Evolutionary conservation across 2,329 filamentous ascomycete genomes (phyloP).

Genomic region (Conoideocrella luteorostrata): DNA sequence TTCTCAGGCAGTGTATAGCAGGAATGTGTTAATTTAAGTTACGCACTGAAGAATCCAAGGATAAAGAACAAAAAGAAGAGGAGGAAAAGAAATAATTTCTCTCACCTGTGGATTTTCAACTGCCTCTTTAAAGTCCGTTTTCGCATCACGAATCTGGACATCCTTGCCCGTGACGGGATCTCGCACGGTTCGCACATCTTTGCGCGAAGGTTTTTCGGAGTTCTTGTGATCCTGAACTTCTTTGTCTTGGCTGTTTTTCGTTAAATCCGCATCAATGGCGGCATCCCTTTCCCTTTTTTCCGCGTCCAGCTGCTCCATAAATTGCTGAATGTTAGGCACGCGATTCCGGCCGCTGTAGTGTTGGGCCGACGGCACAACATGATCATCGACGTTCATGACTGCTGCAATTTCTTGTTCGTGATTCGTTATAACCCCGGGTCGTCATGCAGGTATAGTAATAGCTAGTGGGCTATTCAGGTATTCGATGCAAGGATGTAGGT

Average conservation of each 20-base stretch:
- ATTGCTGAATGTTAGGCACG: constrained; percentile 81
- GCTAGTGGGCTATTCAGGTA: too few relatives aligned
- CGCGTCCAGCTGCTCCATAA: constrained; percentile 69
- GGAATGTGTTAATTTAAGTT: too few relatives aligned
- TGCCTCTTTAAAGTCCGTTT: constrained; percentile 59
- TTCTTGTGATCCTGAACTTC: constrained; percentile 39
- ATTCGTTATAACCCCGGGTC: neutral
- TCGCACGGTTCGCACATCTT: constrained; percentile 64
- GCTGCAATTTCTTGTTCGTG: neutral
- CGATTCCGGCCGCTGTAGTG: constrained; percentile 81
- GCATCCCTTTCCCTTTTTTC: constrained; percentile 73
- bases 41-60: too few relatives aligned
- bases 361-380: constrained; percentile 43
- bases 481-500: neutral
- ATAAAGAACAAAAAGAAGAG: too few relatives aligned
- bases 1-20: too few relatives aligned
- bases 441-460: neutral
- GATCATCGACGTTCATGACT: constrained; percentile 33
- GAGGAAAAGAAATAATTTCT: too few relatives aligned
- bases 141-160: constrained; percentile 78
- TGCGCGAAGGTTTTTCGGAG: constrained; percentile 27
- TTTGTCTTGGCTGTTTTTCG: constrained; percentile 27
- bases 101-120: constrained; percentile 65
- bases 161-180: constrained; percentile 85
- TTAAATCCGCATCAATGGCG: constrained; percentile 55